Percentiles rank a stretch among this genome's conserved stretches.
Conservation (phyloP, 345 rosid genomes). For the Salix brachista region DNA sequence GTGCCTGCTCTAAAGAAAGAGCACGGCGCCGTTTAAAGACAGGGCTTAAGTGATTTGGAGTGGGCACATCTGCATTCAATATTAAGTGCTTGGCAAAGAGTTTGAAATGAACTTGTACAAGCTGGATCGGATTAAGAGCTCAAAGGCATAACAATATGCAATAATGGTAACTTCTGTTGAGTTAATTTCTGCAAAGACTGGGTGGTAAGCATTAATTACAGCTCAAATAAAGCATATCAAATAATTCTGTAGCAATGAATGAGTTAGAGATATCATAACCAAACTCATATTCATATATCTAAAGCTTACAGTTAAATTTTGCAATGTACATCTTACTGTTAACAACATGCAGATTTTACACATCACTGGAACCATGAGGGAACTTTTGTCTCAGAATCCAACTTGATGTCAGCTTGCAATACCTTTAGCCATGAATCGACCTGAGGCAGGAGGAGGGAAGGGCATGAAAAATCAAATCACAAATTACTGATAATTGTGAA, state of each 20-base stretch:
- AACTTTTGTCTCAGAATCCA: constrained; percentile 30
- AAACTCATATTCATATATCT: constrained; percentile 9
- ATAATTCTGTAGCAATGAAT: constrained; percentile 39
- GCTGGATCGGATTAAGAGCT: background rate
- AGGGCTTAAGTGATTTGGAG: too few relatives aligned
- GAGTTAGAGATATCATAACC: constrained; percentile 19
- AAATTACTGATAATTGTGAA: background rate
- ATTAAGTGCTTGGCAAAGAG: too few relatives aligned
- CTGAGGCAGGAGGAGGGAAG: constrained; percentile 30
- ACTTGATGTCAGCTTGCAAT: constrained; percentile 47
- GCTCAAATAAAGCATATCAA: constrained; percentile 9
- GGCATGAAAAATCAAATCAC: background rate
- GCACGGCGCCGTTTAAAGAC: too few relatives aligned
- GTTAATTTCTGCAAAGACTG: background rate
- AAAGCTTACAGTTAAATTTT: constrained; percentile 3
- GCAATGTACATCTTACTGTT: constrained; percentile 34
- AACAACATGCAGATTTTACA: background rate
- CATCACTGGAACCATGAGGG: constrained; percentile 37
- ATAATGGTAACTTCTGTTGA: background rate
- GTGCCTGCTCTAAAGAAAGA: too few relatives aligned
- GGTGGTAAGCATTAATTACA: background rate
- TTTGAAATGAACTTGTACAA: too few relatives aligned
- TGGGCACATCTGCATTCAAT: too few relatives aligned
- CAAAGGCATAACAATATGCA: background rate
- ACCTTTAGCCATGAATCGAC: constrained; percentile 69